Evolutionary conservation across 306 rosid genomes (phyloP), one percentile per base, ranked within the genome.

Genomic region (Trifolium dubium): DNA sequence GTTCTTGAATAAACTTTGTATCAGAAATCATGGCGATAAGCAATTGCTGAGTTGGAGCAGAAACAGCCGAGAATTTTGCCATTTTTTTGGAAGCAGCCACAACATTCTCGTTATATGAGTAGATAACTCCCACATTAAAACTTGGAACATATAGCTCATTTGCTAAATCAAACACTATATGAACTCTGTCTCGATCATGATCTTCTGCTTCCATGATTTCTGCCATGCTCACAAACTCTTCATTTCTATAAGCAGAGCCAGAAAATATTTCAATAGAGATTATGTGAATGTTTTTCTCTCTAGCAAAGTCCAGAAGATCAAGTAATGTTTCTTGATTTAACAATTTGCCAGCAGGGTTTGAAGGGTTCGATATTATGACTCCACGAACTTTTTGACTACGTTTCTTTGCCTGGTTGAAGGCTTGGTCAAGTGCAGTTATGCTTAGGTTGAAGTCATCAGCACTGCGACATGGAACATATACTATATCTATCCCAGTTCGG

Each of bases 281-380:
- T 83, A 92, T 87, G 82, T 94, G 97, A 37, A 91, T 86, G 89
- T 91, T 94, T 81, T 94, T 94, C 83, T 94, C 96, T 82, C 95
- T 84, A 19, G 95, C 98, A 54, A 89, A 94, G 86, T 91, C 92
- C 59, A 94, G 79, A 82, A 94, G 86, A 83, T 77, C 81, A 39
- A 82, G 82, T n/a, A 88, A 87, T 34, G 86, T 82, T 66, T 89
- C 95, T 66, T 85, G 85, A 23, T 73, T 72, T n/a, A 84, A 83
- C 58, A 87, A 79, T 83, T 77, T 83, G 72, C 96, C 99, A 71
- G 85, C 87, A 14, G 95, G 95, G 59, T 85, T 87, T 28, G 96
- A 91, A 35, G 98, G 96, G 56, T 88, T 89, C 6, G 92, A 89
- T 62, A 94, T 83, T 67, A 94, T 81, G 17, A 94, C 83, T 74